Evolutionary conservation across 768 basidiomycete species (phyloP).

Genomic region (Phylloporus sp.): DNA sequence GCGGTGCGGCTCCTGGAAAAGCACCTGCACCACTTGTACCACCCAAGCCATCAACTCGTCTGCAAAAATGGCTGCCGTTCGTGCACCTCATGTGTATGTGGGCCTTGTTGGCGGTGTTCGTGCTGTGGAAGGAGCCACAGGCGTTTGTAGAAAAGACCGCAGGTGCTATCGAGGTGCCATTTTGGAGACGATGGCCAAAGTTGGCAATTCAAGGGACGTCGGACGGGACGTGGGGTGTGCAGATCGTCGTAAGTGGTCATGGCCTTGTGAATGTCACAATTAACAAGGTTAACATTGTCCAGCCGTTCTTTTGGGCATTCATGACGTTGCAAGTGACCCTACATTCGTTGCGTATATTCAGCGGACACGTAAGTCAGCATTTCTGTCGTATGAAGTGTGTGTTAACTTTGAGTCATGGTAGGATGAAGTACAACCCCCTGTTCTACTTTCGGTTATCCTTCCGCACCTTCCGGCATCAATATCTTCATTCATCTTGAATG

Average conservation of each 20-base stretch:
- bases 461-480: conserved; percentile 65
- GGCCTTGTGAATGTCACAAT: background rate
- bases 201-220: conserved; percentile 39
- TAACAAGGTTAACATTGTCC: background rate
- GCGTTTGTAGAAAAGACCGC: conserved; percentile 38
- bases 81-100: conserved; percentile 64
- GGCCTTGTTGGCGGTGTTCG: conserved; percentile 63
- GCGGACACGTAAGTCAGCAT: conserved; percentile 52
- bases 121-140: conserved; percentile 61
- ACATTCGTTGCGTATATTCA: conserved; percentile 70
- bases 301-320: conserved; percentile 87
- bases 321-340: conserved; percentile 66
- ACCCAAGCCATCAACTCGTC: conserved; percentile 37
- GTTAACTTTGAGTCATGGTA: conserved; percentile 24
- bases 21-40: conserved; percentile 18
- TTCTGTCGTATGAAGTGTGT: background rate
- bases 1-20: conserved; percentile 23
- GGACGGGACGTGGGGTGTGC: conserved; percentile 45
- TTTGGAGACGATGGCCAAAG: conserved; percentile 65
- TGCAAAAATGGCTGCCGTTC: conserved; percentile 63
- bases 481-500: conserved; percentile 57
- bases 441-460: conserved; percentile 54
- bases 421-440: conserved; percentile 59
- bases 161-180: conserved; percentile 30
- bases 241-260: conserved; percentile 49